These are phyloP conservation scores for Globisporangium canariense DNA, from an alignment of 352 stramenopile species.

Conservation along the genomic window DNA sequence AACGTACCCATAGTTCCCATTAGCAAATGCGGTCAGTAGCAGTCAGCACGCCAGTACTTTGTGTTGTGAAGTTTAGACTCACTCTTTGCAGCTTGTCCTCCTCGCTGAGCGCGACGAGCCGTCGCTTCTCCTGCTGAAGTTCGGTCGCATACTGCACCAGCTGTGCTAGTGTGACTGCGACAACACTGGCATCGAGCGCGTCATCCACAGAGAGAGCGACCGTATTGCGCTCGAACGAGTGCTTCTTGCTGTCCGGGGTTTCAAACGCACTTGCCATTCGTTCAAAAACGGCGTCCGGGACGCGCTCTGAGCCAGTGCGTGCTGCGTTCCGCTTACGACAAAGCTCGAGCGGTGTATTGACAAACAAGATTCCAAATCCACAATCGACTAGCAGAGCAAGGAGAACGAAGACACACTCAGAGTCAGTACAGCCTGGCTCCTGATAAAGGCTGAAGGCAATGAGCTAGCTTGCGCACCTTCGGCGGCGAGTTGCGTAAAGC, in stretches of 20 bases:
- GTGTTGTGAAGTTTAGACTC: background rate
- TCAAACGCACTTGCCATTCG: conserved; percentile 54
- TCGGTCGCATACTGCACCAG: conserved; percentile 2
- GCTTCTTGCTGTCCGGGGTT: conserved; percentile 18
- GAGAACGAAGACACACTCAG: background rate
- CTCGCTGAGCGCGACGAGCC: background rate
- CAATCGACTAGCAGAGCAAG: conserved; percentile 25
- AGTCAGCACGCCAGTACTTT: background rate
- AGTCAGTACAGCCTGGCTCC: background rate
- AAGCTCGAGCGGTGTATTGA: conserved; percentile 23
- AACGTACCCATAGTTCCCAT: background rate
- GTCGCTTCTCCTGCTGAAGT: background rate
- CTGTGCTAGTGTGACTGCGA: background rate
- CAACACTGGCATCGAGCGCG: background rate
- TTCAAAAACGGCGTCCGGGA: conserved; percentile 45
- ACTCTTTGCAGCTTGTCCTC: background rate
- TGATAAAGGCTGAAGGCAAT: too few relatives aligned
- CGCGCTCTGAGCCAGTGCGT: conserved; percentile 18
- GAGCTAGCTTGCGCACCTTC: conserved; percentile 28
- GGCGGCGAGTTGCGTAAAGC: conserved; percentile 49
- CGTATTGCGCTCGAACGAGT: conserved; percentile 38
- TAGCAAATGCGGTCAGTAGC: background rate
- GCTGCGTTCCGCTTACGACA: conserved; percentile 43
- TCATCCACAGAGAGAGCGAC: background rate
- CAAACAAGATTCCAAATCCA: conserved; percentile 45